Conservation (phyloP, 768 basidiomycete genomes). For the Trametes cinnabarina region DNA sequence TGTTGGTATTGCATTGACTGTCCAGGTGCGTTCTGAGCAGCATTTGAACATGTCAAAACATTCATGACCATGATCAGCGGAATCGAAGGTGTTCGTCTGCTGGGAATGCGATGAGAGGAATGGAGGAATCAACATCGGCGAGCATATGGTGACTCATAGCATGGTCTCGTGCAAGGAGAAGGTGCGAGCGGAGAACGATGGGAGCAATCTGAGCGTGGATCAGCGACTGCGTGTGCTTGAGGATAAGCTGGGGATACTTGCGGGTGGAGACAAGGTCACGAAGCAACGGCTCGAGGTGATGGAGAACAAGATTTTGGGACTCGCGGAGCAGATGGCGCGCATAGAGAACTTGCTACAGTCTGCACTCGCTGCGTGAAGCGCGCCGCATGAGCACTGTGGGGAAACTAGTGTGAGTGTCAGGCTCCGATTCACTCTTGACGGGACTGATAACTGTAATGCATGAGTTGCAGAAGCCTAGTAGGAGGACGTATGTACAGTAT, state of each 20-base stretch:
- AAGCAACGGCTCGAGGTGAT: conserved; percentile 4
- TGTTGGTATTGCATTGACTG: conserved; percentile 15
- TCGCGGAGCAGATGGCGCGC: conserved; percentile 4
- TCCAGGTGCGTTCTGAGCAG: background rate
- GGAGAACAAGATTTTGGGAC: conserved; percentile 1
- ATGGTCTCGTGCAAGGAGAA: conserved; percentile 6
- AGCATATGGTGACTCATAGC: conserved; percentile 3
- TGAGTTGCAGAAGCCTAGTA: too few relatives aligned
- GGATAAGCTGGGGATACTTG: background rate
- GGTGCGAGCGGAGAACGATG: background rate
- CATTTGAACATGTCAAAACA: too few relatives aligned
- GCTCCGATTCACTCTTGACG: too few relatives aligned
- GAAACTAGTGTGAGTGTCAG: too few relatives aligned
- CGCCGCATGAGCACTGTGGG: too few relatives aligned
- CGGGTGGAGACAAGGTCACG: background rate
- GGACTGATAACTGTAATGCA: too few relatives aligned
- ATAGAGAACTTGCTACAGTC: conserved; percentile 5
- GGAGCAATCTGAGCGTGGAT: too few relatives aligned
- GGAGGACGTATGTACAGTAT: too few relatives aligned
- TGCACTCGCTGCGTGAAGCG: too few relatives aligned
- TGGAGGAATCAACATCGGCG: background rate
- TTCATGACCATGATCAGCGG: background rate
- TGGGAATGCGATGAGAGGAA: conserved; percentile 7
- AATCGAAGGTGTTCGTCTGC: conserved; percentile 7
- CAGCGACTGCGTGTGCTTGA: too few relatives aligned